phyloP scores from a whole-genome alignment of 73 alveolate genomes.

The Paramecium pentaurelia region DNA sequence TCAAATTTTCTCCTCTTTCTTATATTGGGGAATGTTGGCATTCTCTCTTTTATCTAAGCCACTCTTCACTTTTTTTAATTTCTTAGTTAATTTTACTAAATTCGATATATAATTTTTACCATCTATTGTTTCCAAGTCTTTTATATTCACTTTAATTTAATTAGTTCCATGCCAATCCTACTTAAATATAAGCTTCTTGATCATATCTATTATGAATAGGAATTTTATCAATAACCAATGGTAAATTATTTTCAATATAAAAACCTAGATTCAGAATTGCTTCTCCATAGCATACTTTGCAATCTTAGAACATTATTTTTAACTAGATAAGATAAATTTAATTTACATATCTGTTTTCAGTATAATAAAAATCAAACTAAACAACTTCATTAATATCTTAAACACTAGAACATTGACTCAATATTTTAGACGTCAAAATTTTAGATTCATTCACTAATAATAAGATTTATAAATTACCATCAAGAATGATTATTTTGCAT shows the following conservation, averaged over 20 bases:
- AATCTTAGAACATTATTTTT: neutral
- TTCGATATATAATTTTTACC: neutral
- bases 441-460: neutral
- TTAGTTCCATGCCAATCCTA: neutral
- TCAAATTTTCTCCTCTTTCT: neutral
- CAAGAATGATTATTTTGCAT: neutral
- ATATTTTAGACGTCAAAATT: neutral
- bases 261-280: neutral
- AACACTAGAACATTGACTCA: neutral
- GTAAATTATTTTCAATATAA: constrained; percentile 1
- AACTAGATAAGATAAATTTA: neutral
- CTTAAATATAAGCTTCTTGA: neutral
- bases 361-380: neutral
- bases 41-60: neutral
- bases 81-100: neutral
- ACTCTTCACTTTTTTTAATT: neutral
- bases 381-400: neutral
- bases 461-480: neutral
- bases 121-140: neutral
- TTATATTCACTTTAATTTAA: neutral
- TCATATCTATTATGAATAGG: neutral
- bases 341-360: neutral
- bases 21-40: neutral
- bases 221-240: neutral
- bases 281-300: neutral